A percentile compares a stretch with the other conserved stretches of the same genome.
phyloP scores from a whole-genome alignment of 352 stramenopile genomes.

The Phytophthora parvispora region DNA sequence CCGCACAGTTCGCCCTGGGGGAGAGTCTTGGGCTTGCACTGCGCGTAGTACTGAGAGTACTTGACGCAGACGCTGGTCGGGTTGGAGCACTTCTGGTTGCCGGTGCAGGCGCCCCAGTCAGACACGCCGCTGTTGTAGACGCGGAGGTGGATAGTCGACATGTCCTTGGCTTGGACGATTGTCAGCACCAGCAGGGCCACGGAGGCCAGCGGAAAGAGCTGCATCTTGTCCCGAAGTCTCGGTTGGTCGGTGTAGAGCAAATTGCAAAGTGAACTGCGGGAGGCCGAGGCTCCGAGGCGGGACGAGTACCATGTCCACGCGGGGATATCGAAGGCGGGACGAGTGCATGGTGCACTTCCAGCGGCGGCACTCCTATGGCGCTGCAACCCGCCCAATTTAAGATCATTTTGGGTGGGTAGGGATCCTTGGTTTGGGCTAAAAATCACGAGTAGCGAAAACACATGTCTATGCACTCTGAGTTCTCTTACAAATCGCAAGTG shows the following conservation, averaged over 20 bases:
- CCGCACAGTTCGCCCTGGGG: too few species aligned
- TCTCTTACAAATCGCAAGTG: not conserved
- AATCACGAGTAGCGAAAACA: not conserved
- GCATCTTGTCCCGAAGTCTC: not conserved
- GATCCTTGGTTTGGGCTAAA: not conserved
- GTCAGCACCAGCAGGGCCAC: not conserved
- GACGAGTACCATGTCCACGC: not conserved
- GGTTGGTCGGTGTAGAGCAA: not conserved
- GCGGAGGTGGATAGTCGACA: conserved; percentile 4
- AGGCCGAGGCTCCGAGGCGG: not conserved
- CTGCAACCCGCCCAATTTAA: not conserved
- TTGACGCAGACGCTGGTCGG: too few species aligned
- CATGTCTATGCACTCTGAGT: not conserved
- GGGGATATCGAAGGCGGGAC: conserved; percentile 1
- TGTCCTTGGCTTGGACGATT: not conserved
- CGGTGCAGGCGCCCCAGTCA: not conserved
- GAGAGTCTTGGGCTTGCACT: too few species aligned
- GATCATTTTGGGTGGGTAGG: not conserved
- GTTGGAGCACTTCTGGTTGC: too few species aligned
- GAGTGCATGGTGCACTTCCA: not conserved
- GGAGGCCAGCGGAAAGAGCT: conserved; percentile 1
- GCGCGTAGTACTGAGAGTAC: too few species aligned
- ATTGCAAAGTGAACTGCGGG: not conserved
- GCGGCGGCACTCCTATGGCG: not conserved
- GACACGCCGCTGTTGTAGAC: not conserved